These are phyloP conservation scores for Begonia loranthoides DNA, from an alignment of 306 rosid genomes.

Conservation along the genomic window DNA sequence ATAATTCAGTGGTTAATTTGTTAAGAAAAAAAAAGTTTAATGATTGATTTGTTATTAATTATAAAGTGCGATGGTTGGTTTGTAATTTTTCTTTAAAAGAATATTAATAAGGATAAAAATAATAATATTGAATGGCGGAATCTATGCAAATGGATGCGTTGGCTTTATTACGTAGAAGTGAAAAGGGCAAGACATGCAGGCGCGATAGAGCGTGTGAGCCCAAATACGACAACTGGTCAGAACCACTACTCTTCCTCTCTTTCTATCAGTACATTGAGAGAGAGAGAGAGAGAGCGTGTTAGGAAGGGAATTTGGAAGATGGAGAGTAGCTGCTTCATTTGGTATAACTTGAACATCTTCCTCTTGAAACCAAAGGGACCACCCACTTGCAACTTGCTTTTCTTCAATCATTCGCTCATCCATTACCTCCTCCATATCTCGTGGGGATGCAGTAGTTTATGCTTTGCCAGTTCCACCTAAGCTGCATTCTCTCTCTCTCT, in stretches of 20 bases:
- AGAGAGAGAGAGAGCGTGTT: not conserved
- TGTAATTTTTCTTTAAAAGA: too few relatives aligned
- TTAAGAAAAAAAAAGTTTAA: too few relatives aligned
- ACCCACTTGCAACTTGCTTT: slow-evolving; percentile 41
- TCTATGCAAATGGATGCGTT: not conserved
- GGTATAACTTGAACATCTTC: not conserved
- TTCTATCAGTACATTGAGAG: too few relatives aligned
- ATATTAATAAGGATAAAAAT: too few relatives aligned
- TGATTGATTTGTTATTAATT: too few relatives aligned
- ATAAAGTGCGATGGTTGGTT: too few relatives aligned
- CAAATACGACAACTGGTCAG: slow-evolving; percentile 41
- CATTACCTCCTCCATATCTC: slow-evolving; percentile 29
- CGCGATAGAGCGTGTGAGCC: slow-evolving; percentile 26
- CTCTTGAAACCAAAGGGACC: slow-evolving; percentile 21
- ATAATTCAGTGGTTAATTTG: too few relatives aligned
- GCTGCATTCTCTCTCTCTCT: too few relatives aligned
- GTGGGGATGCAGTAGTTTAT: not conserved
- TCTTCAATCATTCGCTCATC: slow-evolving; percentile 39
- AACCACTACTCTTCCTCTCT: slow-evolving; percentile 10
- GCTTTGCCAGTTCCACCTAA: too few relatives aligned
- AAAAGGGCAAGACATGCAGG: slow-evolving; percentile 85
- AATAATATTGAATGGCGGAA: too few relatives aligned
- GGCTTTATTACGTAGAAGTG: slow-evolving; percentile 27
- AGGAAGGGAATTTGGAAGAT: slow-evolving; percentile 12
- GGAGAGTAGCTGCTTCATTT: not conserved